A percentile compares a stretch with the other conserved stretches of the same genome.
Conservation (phyloP, 2,329 filamentous ascomycete genomes). For the Colletotrichum graminicola region DNA sequence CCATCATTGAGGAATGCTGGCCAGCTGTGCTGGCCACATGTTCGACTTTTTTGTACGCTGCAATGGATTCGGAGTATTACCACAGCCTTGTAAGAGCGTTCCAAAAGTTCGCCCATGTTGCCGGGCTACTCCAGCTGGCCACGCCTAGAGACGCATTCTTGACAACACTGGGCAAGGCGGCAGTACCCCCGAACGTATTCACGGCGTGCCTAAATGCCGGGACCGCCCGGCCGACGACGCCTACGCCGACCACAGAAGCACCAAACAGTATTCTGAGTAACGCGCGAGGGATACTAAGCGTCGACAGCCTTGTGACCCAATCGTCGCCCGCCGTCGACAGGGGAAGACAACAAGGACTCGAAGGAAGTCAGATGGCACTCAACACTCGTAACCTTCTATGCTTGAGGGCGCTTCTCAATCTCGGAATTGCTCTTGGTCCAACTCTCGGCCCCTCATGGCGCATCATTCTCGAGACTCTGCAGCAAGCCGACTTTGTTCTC, state of each 20-base stretch:
- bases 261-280: constrained; percentile 74
- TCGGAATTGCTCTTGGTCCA: constrained; percentile 93
- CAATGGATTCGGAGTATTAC: constrained; percentile 93
- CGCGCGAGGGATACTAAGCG: constrained; percentile 78
- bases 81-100: constrained; percentile 92
- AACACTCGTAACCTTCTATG: constrained; percentile 93
- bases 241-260: constrained; percentile 52
- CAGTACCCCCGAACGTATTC: constrained; percentile 84
- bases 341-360: constrained; percentile 69
- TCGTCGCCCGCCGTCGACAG: constrained; percentile 69
- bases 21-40: constrained; percentile 94
- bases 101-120: constrained; percentile 95
- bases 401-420: constrained; percentile 88
- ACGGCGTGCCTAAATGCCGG: constrained; percentile 69
- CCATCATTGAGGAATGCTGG: constrained; percentile 93
- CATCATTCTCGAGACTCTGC: constrained; percentile 90
- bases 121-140: constrained; percentile 84
- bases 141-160: constrained; percentile 95
- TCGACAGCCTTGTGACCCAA: constrained; percentile 76
- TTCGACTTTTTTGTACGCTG: constrained; percentile 93
- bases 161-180: constrained; percentile 92
- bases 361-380: constrained; percentile 67
- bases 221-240: constrained; percentile 56
- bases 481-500: constrained; percentile 91
- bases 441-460: constrained; percentile 88